These are phyloP conservation scores for Amanita phalloides DNA, from an alignment of 768 basidiomycete species.

Conservation along the genomic window DNA sequence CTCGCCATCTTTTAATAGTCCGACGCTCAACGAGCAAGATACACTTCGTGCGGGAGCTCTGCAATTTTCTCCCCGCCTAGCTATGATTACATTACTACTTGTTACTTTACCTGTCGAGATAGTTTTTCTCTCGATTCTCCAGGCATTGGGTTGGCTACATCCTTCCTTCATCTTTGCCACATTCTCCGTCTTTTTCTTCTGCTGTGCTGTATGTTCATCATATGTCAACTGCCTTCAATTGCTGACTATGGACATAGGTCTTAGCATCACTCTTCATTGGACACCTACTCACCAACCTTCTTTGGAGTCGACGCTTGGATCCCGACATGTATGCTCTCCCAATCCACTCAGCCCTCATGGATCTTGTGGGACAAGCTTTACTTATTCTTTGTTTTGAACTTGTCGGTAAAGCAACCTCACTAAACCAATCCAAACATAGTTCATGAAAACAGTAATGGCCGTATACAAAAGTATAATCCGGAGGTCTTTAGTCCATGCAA, in stretches of 20 bases:
- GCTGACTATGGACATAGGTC: slow-evolving; percentile 36
- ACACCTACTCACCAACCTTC: slow-evolving; percentile 52
- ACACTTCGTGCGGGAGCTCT: slow-evolving; percentile 11
- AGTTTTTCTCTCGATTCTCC: slow-evolving; percentile 59
- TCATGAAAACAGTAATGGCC: neutral
- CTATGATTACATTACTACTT: slow-evolving; percentile 57
- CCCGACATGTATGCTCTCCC: slow-evolving; percentile 94
- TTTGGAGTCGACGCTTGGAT: slow-evolving; percentile 73
- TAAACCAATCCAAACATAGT: neutral
- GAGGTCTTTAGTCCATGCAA: no score
- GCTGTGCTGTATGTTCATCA: slow-evolving; percentile 52
- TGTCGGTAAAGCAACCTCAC: neutral
- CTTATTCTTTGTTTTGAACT: slow-evolving; percentile 6
- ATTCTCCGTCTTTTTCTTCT: slow-evolving; percentile 62
- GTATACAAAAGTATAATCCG: slow-evolving; percentile 1
- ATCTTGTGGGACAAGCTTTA: slow-evolving; percentile 4
- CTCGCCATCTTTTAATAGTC: neutral
- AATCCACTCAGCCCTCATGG: slow-evolving; percentile 65
- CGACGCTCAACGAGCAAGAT: slow-evolving; percentile 1
- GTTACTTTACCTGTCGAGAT: slow-evolving; percentile 78
- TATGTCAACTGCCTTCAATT: neutral
- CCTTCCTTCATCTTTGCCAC: slow-evolving; percentile 60
- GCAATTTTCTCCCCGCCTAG: slow-evolving; percentile 36
- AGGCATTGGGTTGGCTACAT: slow-evolving; percentile 66
- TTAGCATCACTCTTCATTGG: slow-evolving; percentile 60